Evolutionary conservation across 345 rosid genomes (phyloP).

Genomic region (Carallia brachiata): DNA sequence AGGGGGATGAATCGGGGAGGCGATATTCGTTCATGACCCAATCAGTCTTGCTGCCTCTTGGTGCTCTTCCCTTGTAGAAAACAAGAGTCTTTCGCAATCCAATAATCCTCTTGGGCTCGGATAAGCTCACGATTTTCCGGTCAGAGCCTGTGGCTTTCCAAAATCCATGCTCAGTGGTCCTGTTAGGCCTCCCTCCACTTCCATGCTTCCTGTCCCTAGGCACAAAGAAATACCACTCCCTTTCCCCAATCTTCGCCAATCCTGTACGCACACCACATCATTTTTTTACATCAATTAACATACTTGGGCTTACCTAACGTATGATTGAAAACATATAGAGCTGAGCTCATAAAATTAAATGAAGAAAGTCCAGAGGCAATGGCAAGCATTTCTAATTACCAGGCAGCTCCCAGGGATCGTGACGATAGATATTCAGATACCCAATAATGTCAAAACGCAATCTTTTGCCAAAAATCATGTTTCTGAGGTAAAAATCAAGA

Average conservation of each 20-base stretch:
- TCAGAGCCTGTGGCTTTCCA: constrained; percentile 42
- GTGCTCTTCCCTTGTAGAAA: constrained; percentile 37
- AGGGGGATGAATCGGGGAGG: constrained; percentile 16
- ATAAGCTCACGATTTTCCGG: constrained; percentile 17
- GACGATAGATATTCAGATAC: constrained; percentile 26
- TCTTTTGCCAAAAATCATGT: constrained; percentile 11
- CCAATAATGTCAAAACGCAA: constrained; percentile 16
- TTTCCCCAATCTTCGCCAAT: constrained; percentile 34
- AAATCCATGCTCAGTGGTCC: constrained; percentile 28
- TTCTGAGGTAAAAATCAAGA: constrained; percentile 31
- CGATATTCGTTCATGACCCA: constrained; percentile 45
- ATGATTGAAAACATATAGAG: neutral
- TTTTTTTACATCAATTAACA: neutral
- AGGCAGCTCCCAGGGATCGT: constrained; percentile 35
- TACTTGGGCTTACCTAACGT: neutral
- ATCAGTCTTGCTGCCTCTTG: constrained; percentile 35
- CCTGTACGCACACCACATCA: constrained; percentile 4
- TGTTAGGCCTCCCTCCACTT: constrained; percentile 24
- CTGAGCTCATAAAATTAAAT: neutral
- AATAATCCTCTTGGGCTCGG: constrained; percentile 18
- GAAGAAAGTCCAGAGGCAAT: no score
- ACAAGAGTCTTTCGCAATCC: constrained; percentile 35
- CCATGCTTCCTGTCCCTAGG: constrained; percentile 28
- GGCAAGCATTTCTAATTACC: constrained; percentile 9
- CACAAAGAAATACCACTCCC: constrained; percentile 43